Evolutionary conservation across 2,329 filamentous ascomycete species (phyloP), one percentile per base, ranked within the genome.

Genomic region (Ramichloridium luteum): DNA sequence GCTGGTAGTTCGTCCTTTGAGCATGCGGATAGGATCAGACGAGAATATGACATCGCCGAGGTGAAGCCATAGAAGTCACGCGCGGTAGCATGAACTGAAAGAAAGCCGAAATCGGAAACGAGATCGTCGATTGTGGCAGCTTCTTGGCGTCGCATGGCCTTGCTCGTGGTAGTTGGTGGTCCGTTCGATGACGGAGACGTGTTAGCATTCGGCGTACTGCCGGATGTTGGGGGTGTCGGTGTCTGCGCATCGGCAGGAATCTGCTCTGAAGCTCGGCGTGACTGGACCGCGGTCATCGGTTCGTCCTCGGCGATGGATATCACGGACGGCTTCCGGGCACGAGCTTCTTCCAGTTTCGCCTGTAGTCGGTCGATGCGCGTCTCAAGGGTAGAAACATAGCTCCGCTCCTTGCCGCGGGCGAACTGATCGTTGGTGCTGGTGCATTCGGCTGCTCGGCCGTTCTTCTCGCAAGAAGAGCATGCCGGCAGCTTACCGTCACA

Each of bases 391-490:
- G 88, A 84, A 27, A 96, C 86, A 66, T 96, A 98, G 58, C 86
- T 96, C 49, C 88, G 70, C 54, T 96, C 90, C 57, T 96, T 96
- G 39, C 90, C 90, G 40, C 85, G 72, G 1, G 88, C 86, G 58
- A 94, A 96, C 55, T 94, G 85, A 52, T 96, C 88, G 49, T 92
- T 94, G 5, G 85, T 86, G 34, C 85, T 85, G 5, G 85, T 93
- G 56, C 90, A 98, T 53, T 92, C 85, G 38, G 69, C 77, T 34
- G 81, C 76, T 39, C 84, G 79, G 16, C 86, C 85, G 10, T 84
- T 83, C 59, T 85, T 86, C 58, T 94, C 88, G 53, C 90, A 96
- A 12, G 88, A 88, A 5, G 85, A 92, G 54, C 90, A 98, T 5
- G 86, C 85, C 8, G 90, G 90, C 22, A 96, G 65, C 57, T 94